A percentile compares a stretch with the other conserved stretches of the same genome.
Conservation (phyloP, 306 rosid genomes). For the Pachyrhizus erosus region DNA sequence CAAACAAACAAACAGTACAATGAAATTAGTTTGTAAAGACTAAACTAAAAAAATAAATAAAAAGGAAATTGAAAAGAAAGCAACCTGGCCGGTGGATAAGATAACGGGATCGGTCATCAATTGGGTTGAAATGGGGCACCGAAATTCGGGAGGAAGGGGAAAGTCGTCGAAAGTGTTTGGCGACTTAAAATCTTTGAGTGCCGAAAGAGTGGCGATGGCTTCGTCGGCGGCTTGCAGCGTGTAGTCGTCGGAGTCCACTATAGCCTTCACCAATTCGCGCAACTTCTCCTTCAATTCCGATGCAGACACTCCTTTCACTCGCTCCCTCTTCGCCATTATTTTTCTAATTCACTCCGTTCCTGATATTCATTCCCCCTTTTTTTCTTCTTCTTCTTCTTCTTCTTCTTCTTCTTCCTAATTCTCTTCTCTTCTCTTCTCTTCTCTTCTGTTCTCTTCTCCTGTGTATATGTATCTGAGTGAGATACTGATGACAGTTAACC, state of each 20-base stretch:
- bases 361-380: neutral
- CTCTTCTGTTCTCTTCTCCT: neutral
- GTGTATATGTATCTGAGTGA: too few relatives aligned
- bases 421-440: neutral
- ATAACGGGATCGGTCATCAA: conserved; percentile 86
- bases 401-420: neutral
- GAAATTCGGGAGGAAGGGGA: conserved; percentile 59
- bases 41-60: neutral
- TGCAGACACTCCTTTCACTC: conserved; percentile 10
- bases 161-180: conserved; percentile 13
- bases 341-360: neutral
- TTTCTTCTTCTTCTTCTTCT: neutral
- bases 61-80: neutral
- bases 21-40: neutral
- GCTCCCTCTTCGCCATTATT: conserved; percentile 51
- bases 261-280: conserved; percentile 50
- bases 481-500: neutral
- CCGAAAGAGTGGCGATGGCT: conserved; percentile 57
- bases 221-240: conserved; percentile 46
- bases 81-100: conserved; percentile 77
- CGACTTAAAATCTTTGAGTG: conserved; percentile 55
- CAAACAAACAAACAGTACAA: too few relatives aligned
- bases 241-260: conserved; percentile 59
- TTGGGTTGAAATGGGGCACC: conserved; percentile 78
- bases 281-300: conserved; percentile 62